phyloP scores from a whole-genome alignment of 345 rosid species.

The Iberis pinnata region DNA sequence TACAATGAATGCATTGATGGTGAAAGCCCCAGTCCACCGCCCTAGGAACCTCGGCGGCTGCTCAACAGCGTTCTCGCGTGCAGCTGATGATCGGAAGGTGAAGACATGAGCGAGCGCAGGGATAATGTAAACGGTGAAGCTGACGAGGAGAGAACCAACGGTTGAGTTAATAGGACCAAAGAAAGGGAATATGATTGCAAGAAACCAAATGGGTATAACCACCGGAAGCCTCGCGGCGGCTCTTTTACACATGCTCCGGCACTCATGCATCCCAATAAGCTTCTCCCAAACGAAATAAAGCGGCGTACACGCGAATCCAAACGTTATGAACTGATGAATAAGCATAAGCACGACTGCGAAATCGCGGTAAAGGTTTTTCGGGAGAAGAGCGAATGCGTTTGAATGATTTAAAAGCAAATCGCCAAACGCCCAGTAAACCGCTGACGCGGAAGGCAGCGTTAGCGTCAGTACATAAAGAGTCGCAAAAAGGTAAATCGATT shows the following conservation, averaged over 20 bases:
- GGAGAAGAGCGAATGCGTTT: slow-evolving; percentile 90
- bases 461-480: slow-evolving; percentile 84
- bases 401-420: slow-evolving; percentile 94
- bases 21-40: slow-evolving; percentile 76
- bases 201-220: slow-evolving; percentile 90
- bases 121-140: slow-evolving; percentile 98
- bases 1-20: slow-evolving; percentile 68
- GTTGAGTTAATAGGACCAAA: slow-evolving; percentile 97
- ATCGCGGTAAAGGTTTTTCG: slow-evolving; percentile 62
- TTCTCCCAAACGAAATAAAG: slow-evolving; percentile 99
- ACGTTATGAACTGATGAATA: slow-evolving; percentile 96
- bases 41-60: slow-evolving; percentile 74
- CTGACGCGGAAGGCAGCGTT: slow-evolving; percentile 89
- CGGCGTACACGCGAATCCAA: slow-evolving; percentile 96
- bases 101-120: slow-evolving; percentile 88
- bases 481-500: slow-evolving; percentile 78
- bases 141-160: slow-evolving; percentile 92
- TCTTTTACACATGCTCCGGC: slow-evolving; percentile 87
- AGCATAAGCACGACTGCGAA: slow-evolving; percentile 93
- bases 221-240: slow-evolving; percentile 94
- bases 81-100: slow-evolving; percentile 79
- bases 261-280: slow-evolving; percentile 88
- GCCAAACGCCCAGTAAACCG: slow-evolving; percentile 97
- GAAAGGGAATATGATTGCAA: slow-evolving; percentile 91
- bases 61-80: slow-evolving; percentile 97